These are phyloP conservation scores for Ascochyta clinopodiicola DNA, from an alignment of 2,329 filamentous ascomycete species.

Conservation along the genomic window DNA sequence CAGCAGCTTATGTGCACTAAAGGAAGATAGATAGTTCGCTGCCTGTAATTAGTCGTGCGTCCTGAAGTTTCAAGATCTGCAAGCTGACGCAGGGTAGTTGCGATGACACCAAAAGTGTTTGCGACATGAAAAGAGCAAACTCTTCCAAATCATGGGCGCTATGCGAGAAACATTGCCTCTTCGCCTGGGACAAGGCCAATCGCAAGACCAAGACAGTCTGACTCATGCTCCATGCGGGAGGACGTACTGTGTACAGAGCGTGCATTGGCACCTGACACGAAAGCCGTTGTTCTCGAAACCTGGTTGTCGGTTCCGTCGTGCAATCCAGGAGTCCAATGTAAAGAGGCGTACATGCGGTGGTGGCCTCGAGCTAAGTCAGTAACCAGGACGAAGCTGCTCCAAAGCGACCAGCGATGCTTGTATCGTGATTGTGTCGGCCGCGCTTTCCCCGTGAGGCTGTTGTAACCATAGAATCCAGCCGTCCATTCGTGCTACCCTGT, in stretches of 20 bases:
- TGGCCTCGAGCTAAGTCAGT: constrained; percentile 16
- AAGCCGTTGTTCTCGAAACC: constrained; percentile 41
- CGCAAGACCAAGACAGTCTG: constrained; percentile 10
- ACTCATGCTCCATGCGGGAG: constrained; percentile 10
- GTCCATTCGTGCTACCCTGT: constrained; percentile 34
- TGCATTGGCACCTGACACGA: constrained; percentile 42
- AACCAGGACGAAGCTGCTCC: constrained; percentile 7
- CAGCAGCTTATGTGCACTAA: constrained; percentile 23
- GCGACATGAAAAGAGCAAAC: not conserved
- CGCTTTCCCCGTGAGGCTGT: constrained; percentile 13
- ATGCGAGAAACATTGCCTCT: constrained; percentile 9
- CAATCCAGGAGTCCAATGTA: constrained; percentile 26
- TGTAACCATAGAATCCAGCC: constrained; percentile 18
- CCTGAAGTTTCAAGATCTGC: constrained; percentile 31
- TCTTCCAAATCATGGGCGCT: constrained; percentile 9
- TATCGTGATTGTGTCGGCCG: constrained; percentile 1
- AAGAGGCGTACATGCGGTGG: constrained; percentile 37
- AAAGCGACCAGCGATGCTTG: constrained; percentile 12
- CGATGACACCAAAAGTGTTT: not conserved
- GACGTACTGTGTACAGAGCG: constrained; percentile 29
- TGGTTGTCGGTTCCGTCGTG: constrained; percentile 45
- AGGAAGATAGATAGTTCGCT: constrained; percentile 1
- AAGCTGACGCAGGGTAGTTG: constrained; percentile 19
- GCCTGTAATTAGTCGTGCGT: constrained; percentile 25
- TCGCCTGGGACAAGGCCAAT: constrained; percentile 21